These are phyloP conservation scores for Epichloe festucae DNA, from an alignment of 2,329 filamentous ascomycete species.

Conservation along the genomic window DNA sequence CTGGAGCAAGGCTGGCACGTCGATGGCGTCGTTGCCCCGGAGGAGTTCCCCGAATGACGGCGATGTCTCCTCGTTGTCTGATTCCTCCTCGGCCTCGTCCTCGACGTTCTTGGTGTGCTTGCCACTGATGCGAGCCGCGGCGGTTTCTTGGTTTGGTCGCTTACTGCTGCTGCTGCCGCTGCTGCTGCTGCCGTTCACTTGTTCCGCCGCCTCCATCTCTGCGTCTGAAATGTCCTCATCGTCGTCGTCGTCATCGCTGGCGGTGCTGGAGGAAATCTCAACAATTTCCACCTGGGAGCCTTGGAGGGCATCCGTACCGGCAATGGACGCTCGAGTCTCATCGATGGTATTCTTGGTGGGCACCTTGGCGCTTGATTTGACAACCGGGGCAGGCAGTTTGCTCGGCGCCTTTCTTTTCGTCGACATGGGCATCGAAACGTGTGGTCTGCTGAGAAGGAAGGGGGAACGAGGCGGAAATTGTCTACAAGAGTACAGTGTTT, in stretches of 20 bases:
- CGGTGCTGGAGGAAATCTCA: conserved; percentile 45
- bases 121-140: conserved; percentile 13
- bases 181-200: conserved; percentile 7
- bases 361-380: conserved; percentile 40
- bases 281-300: conserved; percentile 30
- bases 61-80: conserved; percentile 35
- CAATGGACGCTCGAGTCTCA: conserved; percentile 44
- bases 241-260: conserved; percentile 37
- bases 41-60: conserved; percentile 88
- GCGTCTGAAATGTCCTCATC: conserved; percentile 25
- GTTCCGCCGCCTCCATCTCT: conserved; percentile 19
- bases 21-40: conserved; percentile 59
- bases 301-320: conserved; percentile 27
- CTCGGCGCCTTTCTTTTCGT: conserved; percentile 48
- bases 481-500: too few relatives aligned
- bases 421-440: conserved; percentile 31
- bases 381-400: conserved; percentile 42
- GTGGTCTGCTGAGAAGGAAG: background rate
- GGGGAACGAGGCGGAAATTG: background rate
- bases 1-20: conserved; percentile 53
- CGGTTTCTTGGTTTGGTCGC: conserved; percentile 3
- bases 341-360: conserved; percentile 39
- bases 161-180: conserved; percentile 6
- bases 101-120: conserved; percentile 11
- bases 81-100: conserved; percentile 20